Evolutionary conservation across 108 stramenopile genomes (phyloP).

Genomic region (Conticribra guillardii): DNA sequence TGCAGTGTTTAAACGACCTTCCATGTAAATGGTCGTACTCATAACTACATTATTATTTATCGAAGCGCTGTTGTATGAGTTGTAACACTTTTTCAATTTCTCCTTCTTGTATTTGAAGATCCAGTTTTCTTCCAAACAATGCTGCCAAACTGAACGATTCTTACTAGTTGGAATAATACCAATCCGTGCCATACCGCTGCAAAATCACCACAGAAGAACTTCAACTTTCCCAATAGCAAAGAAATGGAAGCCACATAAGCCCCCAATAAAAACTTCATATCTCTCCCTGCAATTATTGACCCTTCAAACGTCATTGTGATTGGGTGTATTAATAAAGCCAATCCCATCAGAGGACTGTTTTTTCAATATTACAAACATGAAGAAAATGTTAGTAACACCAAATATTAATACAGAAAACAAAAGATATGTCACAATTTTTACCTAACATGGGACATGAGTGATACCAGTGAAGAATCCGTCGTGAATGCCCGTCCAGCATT

Average conservation of each 20-base stretch:
- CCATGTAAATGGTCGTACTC: no score
- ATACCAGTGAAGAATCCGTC: conserved; percentile 49
- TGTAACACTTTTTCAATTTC: no score
- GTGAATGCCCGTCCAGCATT: conserved; percentile 51
- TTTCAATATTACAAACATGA: no score
- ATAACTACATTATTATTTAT: no score
- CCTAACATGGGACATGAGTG: conserved; percentile 51
- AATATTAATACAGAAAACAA: no score
- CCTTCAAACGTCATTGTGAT: conserved; percentile 82
- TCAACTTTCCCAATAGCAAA: conserved; percentile 55
- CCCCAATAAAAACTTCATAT: conserved; percentile 59
- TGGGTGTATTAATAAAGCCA: conserved; percentile 71
- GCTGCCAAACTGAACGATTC: conserved; percentile 61
- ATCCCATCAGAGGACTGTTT: conserved; percentile 49
- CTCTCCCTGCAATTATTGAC: conserved; percentile 66
- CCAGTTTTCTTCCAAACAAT: conserved; percentile 33
- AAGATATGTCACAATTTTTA: no score
- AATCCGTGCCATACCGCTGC: conserved; percentile 70
- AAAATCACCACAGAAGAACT: conserved; percentile 53
- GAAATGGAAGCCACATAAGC: conserved; percentile 60
- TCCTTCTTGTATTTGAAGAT: no score
- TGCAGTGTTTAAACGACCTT: no score
- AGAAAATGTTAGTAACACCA: no score
- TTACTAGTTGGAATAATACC: conserved; percentile 69
- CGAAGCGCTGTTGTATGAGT: no score